Percentiles rank a stretch among this genome's conserved stretches.
These are phyloP conservation scores for Alternaria infectoria DNA, from an alignment of 2,329 filamentous ascomycete genomes.

Conservation along the genomic window DNA sequence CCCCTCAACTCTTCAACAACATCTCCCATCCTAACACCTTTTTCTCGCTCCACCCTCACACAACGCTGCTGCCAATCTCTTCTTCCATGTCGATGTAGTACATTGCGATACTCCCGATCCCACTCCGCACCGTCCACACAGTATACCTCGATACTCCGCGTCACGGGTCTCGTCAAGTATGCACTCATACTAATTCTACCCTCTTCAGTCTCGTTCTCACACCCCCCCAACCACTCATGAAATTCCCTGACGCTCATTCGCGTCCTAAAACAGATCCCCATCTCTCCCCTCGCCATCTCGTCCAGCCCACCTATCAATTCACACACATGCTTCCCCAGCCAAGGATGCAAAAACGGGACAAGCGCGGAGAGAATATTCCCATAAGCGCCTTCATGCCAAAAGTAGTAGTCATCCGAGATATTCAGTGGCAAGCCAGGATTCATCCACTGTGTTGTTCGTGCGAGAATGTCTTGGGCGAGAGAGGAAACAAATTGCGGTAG, in stretches of 20 bases:
- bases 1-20: constrained; percentile 17
- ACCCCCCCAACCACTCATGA: background rate
- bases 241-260: background rate
- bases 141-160: constrained; percentile 1
- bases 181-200: background rate
- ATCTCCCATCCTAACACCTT: constrained; percentile 16
- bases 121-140: constrained; percentile 6
- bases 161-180: constrained; percentile 1
- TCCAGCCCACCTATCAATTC: constrained; percentile 3
- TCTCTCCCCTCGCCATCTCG: background rate
- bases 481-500: background rate
- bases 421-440: background rate
- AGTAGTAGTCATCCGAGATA: constrained; percentile 14
- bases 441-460: background rate
- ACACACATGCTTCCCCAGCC: background rate
- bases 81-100: background rate
- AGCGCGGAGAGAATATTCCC: constrained; percentile 7
- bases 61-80: constrained; percentile 4
- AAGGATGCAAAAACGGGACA: constrained; percentile 11
- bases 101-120: constrained; percentile 4
- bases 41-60: constrained; percentile 15
- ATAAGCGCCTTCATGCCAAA: constrained; percentile 15
- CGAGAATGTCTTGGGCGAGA: background rate
- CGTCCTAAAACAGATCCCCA: constrained; percentile 5
- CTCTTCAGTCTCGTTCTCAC: background rate